Conservation (phyloP, 2,329 filamentous ascomycete genomes). For the Grosmannia huntii region DNA sequence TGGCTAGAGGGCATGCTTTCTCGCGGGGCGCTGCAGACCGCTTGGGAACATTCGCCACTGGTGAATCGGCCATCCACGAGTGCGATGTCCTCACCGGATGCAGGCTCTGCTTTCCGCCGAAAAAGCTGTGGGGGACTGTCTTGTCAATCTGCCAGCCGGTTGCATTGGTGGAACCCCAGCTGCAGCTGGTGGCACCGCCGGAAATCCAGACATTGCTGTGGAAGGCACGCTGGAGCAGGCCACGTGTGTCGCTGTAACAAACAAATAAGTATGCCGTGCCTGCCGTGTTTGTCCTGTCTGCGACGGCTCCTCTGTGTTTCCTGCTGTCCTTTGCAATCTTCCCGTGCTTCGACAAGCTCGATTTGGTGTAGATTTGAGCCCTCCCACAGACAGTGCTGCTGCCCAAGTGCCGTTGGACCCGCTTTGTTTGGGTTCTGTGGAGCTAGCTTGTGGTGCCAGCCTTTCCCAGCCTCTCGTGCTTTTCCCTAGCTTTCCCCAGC, state of each 20-base stretch:
- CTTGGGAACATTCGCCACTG: not conserved
- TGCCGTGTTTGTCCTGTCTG: not conserved
- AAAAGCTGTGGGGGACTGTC: not conserved
- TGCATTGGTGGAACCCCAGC: not conserved
- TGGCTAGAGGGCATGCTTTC: no score
- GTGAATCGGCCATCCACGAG: not conserved
- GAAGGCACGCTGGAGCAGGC: not conserved
- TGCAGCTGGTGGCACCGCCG: not conserved
- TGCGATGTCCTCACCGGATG: not conserved
- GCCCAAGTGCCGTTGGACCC: not conserved
- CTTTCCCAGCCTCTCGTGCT: not conserved
- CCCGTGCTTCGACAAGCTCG: not conserved
- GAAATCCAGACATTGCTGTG: not conserved
- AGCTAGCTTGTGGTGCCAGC: not conserved
- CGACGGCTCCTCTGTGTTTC: not conserved
- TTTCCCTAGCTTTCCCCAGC: not conserved
- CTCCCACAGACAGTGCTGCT: not conserved
- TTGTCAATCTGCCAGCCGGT: not conserved
- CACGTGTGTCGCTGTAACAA: not conserved
- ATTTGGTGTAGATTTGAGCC: not conserved
- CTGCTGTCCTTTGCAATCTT: not conserved
- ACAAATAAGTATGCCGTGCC: no score
- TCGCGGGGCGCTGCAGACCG: not conserved
- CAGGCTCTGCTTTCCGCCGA: not conserved
- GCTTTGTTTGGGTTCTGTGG: not conserved